phyloP scores from a whole-genome alignment of 2,329 filamentous ascomycete genomes.

The Biscogniauxia mediterranea region DNA sequence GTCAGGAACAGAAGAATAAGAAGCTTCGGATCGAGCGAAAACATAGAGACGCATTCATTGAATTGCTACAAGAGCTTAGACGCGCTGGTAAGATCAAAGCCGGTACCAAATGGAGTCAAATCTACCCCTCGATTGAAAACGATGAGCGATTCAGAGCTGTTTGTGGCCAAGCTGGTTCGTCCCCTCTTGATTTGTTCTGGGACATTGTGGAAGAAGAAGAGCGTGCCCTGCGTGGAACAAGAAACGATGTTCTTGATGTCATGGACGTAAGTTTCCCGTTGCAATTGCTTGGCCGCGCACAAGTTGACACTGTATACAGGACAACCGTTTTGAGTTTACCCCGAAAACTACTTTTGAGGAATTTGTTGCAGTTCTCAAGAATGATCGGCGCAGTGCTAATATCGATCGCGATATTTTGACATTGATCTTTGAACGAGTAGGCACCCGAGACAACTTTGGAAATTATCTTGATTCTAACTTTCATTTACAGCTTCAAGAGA shows the following conservation, averaged over 20 bases:
- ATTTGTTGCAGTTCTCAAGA: constrained; percentile 77
- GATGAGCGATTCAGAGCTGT: constrained; percentile 83
- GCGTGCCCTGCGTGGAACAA: constrained; percentile 72
- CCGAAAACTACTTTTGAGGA: constrained; percentile 84
- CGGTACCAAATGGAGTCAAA: constrained; percentile 83
- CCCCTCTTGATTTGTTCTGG: constrained; percentile 91
- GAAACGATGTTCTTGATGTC: constrained; percentile 84
- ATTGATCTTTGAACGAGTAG: constrained; percentile 79
- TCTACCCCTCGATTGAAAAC: constrained; percentile 70
- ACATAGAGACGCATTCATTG: constrained; percentile 76
- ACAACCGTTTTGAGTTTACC: constrained; percentile 88
- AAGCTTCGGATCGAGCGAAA: constrained; percentile 82
- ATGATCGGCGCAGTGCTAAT: constrained; percentile 84
- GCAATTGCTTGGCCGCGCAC: neutral
- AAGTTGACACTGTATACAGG: constrained; percentile 48
- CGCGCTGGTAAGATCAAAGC: constrained; percentile 80
- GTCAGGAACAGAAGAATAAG: constrained; percentile 81
- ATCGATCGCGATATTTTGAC: constrained; percentile 77
- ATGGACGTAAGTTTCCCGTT: constrained; percentile 68
- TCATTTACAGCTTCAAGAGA: constrained; percentile 68
- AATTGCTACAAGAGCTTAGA: constrained; percentile 72
- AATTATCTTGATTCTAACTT: constrained; percentile 23
- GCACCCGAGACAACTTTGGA: constrained; percentile 25
- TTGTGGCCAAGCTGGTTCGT: constrained; percentile 80
- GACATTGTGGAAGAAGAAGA: constrained; percentile 94